Base-by-base conservation (phyloP, 2,329 filamentous ascomycete species). In the Fusarium robinianum region DNA sequence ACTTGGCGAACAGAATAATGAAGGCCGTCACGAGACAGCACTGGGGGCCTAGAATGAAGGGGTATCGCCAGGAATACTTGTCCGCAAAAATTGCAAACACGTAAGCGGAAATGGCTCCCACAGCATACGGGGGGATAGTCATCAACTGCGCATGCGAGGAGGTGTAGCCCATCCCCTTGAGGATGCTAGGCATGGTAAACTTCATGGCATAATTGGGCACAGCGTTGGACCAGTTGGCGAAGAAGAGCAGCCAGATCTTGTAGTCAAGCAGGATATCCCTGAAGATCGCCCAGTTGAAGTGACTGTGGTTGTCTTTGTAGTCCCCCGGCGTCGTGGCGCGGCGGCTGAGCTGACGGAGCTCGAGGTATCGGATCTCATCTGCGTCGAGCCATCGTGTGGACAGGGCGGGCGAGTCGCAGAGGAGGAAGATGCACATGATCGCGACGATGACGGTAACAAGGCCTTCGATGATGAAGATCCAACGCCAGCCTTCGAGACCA, bases 211-310 rank as follows among this genome's bases (percentile, higher is more conserved):
- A 66, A 32, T 64, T 64, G 0, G 63, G 62, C 2, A 69, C 67
- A 0, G 71, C 62, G 31, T 73, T 73, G 14, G 65, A 72, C 66
- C 67, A 72, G 54, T 68, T 73, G 36, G 67, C 66, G 12, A 76
- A 60, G 15, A 71, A 69, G 6, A 77, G 49, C 8, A 68, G 57
- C 46, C 67, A 71, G 10, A 70, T 71, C 57, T 78, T 75, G 67
- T 72, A 77, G 54, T 78, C 74, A 5, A 61, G 63, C 1, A 77
- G 39, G 4, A 76, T 73, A 6, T 67, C 64, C 6, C 66, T 52
- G n/a, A 73, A 54, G 1, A 63, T 57, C 1, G 58, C 45, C 50
- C 57, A 62, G 40, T 68, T 62, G 29, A 72, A 66, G 35, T 61
- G 59, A 14, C 63, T 51, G 38, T 63, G 53, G 30, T 61, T 30